Evolutionary conservation across 257 asterid genomes (phyloP), one percentile per base, ranked within the genome.

Genomic region (Fraxinus excelsior): DNA sequence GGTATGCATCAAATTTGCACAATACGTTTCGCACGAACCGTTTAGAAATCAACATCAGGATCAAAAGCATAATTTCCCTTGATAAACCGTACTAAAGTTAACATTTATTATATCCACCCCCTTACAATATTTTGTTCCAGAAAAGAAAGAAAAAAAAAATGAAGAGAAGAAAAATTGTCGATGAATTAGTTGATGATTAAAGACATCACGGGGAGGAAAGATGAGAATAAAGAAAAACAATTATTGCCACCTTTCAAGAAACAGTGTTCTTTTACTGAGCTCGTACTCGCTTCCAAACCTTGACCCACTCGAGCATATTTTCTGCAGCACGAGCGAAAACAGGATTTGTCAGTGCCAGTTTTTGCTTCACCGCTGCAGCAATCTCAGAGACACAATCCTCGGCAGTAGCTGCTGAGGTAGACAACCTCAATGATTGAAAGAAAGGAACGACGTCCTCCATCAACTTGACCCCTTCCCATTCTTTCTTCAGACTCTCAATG

Each of bases 391-490:
- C 88, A 71, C 98, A 94, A 72, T 87, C 96, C 84, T 92, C 96
- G 0, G 93, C 88, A 2, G 94, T 91, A 26, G 72, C 85, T 14
- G 93, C 88, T 4, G 80, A 76, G 67, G 79, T 82, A 14, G 97
- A 90, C 78, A 94, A 74, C 69, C 79, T 85, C 78, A 92, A 1
- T 0, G 97, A 83, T 70, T 94, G 97, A 40, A 94, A 94, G 84
- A 94, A 94, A 0, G 98, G 98, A n/a, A 92, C 88, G 2, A 91
- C 91, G 11, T 90, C 94, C 80, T 94, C 98, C 98, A 92, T 92
- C 65, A 90, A 90, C 91, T 91, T 90, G 28, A 94, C 98, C n/a
- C 97, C 98, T 74, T 90, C 95, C 98, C 98, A 94, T 79, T 94
- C 98, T 77, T 94, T 94, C 88, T 90, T 94, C 90, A 94, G 84